Evolutionary conservation across 768 basidiomycete genomes (phyloP), one percentile per base, ranked within the genome.

Genomic region (Lepiota subincarnata): DNA sequence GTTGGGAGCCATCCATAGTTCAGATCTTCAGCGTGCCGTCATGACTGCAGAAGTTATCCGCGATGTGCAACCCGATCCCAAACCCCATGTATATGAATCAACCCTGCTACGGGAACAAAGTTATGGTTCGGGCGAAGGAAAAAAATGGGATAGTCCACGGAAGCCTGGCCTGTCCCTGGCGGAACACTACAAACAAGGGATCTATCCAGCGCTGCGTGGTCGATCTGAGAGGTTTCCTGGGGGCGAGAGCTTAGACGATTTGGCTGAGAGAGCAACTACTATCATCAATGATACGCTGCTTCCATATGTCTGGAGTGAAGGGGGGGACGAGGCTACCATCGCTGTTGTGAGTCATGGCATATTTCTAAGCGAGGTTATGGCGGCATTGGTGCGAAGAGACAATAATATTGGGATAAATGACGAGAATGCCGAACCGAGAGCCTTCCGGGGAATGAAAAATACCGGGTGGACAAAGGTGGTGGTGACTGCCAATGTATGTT

Each of bases 281-380:
- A 76, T 72, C 13, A 67, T 89, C 24, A 64, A 77, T 8, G 72
- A 81, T 4, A 61, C 84, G 14, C 62, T 89, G 7, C 60, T 86
- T 59, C 79, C 83, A 3, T 76, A 84, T 58, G 67, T 89, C n/a
- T 57, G 66, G 64, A 61, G 73, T 18, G 74, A 69, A 50, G 65
- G 69, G 10, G 73, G 70, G 13, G 66, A 62, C 53, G 61, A 68
- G 39, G 70, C 71, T n/a, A 69, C 71, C 56, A 64, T 90, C 20
- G 87, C 81, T 1, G 60, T 91, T 36, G 82, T 89, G 43, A 89
- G 88, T 67, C 89, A 92, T 65, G 87, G 90, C 0, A 59, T 88
- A 18, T 84, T 83, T 65, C 85, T 91, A 41, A 70, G 69, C 22
- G 82, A 86, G 66, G 66, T 86, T 12, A 63, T 88, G 3, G 70